Percentiles rank a stretch among this genome's conserved stretches.
These are phyloP conservation scores for Helianthus tuberosus DNA, from an alignment of 129 eudicot species.

Conservation along the genomic window DNA sequence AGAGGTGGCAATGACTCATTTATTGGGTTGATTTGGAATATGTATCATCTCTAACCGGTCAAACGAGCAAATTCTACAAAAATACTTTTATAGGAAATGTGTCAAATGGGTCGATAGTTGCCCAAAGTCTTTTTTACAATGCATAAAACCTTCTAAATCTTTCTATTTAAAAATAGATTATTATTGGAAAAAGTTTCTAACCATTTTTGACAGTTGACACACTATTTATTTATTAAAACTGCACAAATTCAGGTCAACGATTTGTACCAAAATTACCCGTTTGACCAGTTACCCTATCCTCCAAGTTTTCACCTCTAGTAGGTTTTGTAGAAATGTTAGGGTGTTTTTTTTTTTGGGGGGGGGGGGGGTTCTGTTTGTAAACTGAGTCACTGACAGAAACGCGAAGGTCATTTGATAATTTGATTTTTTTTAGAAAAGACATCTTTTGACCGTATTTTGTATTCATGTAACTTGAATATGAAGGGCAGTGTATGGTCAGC, in stretches of 20 bases:
- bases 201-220: not conserved
- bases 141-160: not conserved
- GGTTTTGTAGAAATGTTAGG: not conserved
- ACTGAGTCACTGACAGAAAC: not conserved
- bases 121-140: not conserved
- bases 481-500: slow-evolving; percentile 99
- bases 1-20: not conserved
- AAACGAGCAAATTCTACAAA: not conserved
- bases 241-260: not conserved
- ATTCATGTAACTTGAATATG: slow-evolving; percentile 50
- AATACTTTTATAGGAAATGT: not conserved
- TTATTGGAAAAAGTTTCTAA: not conserved
- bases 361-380: too few species aligned
- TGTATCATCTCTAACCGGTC: not conserved
- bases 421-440: not conserved
- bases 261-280: not conserved
- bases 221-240: not conserved
- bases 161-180: not conserved
- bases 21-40: not conserved
- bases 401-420: not conserved
- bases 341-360: not conserved
- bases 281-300: not conserved
- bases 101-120: not conserved
- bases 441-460: slow-evolving; percentile 43
- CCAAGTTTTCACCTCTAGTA: not conserved